Percentiles rank a stretch among this genome's conserved stretches.
Evolutionary conservation across 192 early-diverging fungal species (phyloP).

Genomic region (Backusella macrospora): DNA sequence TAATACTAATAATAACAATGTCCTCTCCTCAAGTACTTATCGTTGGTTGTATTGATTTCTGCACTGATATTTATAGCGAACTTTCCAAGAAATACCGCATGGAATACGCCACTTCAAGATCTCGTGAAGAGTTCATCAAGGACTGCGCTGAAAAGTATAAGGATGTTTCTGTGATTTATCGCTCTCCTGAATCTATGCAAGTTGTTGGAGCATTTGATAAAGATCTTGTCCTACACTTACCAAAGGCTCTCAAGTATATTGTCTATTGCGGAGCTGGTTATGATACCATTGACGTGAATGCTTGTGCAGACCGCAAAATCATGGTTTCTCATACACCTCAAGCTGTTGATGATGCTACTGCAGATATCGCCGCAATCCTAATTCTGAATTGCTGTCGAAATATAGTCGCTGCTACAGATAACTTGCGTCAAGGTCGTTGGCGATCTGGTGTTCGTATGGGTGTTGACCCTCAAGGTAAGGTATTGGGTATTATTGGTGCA

Average conservation of each 20-base stretch:
- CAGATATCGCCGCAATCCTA: conserved; percentile 50
- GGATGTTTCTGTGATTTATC: conserved; percentile 28
- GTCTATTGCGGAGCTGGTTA: conserved; percentile 44
- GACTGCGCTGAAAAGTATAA: conserved; percentile 36
- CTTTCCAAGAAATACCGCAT: conserved; percentile 27
- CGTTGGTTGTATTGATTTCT: conserved; percentile 36
- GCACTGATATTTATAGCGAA: conserved; percentile 18
- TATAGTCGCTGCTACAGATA: conserved; percentile 35
- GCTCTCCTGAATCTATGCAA: conserved; percentile 22
- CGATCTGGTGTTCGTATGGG: conserved; percentile 37
- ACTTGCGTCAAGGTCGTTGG: conserved; percentile 46
- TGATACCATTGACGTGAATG: conserved; percentile 43
- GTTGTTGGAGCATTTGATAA: conserved; percentile 42
- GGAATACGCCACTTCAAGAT: conserved; percentile 28
- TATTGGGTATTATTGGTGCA: conserved; percentile 52
- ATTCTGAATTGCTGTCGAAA: conserved; percentile 54
- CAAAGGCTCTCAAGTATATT: conserved; percentile 34
- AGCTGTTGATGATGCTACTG: conserved; percentile 45
- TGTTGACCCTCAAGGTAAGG: conserved; percentile 42
- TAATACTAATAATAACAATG: not conserved
- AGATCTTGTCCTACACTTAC: conserved; percentile 36
- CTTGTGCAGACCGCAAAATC: conserved; percentile 35
- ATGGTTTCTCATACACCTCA: conserved; percentile 49
- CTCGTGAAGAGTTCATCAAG: conserved; percentile 38
- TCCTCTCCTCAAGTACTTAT: conserved; percentile 24